A percentile compares a stretch with the other conserved stretches of the same genome.
These are phyloP conservation scores for Tubosaeta brunneosetosa DNA, from an alignment of 768 basidiomycete species.

Conservation along the genomic window DNA sequence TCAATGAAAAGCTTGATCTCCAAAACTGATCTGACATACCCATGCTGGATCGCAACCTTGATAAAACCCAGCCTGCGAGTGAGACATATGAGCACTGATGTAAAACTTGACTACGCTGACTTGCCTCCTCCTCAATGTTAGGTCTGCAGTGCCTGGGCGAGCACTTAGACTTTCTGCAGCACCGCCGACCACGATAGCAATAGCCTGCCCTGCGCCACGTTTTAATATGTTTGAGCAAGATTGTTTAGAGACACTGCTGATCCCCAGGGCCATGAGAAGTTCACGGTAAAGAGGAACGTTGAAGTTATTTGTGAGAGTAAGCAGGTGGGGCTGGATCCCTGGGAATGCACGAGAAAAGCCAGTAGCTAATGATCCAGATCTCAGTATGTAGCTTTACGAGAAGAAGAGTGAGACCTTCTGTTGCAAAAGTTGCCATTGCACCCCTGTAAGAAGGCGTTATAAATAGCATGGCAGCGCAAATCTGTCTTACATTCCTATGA, in stretches of 20 bases:
- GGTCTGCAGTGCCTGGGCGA: conserved; percentile 93
- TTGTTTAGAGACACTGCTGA: conserved; percentile 88
- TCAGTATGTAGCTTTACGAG: not conserved
- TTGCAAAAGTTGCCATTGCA: conserved; percentile 92
- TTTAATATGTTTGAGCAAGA: conserved; percentile 86
- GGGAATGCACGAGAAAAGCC: conserved; percentile 89
- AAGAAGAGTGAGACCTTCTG: conserved; percentile 59
- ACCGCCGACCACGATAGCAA: conserved; percentile 95
- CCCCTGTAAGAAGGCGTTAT: conserved; percentile 52
- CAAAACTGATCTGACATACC: conserved; percentile 41
- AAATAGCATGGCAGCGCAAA: not conserved
- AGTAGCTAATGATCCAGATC: conserved; percentile 51
- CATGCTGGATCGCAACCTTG: conserved; percentile 87
- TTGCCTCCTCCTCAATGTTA: conserved; percentile 71
- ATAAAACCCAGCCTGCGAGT: conserved; percentile 80
- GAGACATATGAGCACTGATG: not conserved
- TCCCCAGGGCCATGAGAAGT: conserved; percentile 77
- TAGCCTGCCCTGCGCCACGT: conserved; percentile 58
- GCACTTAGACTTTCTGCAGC: conserved; percentile 93
- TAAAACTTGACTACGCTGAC: not conserved
- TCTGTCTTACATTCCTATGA: conserved; percentile 83
- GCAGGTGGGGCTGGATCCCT: conserved; percentile 87
- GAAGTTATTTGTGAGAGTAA: conserved; percentile 90
- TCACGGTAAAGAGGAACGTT: conserved; percentile 91
- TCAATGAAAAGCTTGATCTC: not conserved